Evolutionary conservation across 2,329 filamentous ascomycete species (phyloP).

Genomic region (Didymella arachidicola): DNA sequence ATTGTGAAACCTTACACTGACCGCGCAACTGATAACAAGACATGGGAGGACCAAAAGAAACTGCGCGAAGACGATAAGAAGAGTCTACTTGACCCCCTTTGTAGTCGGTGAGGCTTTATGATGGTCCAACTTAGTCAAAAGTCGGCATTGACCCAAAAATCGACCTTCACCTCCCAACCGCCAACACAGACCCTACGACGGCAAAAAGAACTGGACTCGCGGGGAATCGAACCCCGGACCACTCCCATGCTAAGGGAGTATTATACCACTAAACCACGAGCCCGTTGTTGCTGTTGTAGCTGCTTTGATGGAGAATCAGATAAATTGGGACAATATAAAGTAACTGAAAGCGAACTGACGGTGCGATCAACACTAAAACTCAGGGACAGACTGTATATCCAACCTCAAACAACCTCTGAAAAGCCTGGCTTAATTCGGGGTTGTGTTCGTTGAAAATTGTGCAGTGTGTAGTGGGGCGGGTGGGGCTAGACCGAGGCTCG

Average conservation of each 20-base stretch:
- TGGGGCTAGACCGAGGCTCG: slow-evolving; percentile 4
- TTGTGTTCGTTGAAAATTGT: neutral
- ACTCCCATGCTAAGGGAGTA: slow-evolving; percentile 22
- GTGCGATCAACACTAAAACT: neutral
- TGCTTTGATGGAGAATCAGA: neutral
- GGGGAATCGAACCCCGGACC: slow-evolving; percentile 28
- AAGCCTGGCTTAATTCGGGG: neutral
- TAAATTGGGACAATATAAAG: neutral
- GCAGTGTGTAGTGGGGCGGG: slow-evolving; percentile 5
- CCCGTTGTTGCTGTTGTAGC: neutral
- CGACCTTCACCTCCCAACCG: neutral
- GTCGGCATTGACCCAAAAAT: neutral
- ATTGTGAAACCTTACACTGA: neutral
- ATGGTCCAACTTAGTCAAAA: neutral
- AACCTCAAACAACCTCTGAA: neutral
- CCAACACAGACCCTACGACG: neutral
- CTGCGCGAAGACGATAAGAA: neutral
- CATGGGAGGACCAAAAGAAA: neutral
- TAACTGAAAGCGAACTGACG: too few species aligned
- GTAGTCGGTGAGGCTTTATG: neutral
- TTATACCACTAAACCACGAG: slow-evolving; percentile 18
- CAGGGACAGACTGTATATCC: rapidly evolving
- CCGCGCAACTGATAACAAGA: neutral
- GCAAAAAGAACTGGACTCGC: slow-evolving; percentile 20
- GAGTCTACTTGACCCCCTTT: neutral